Conservation (phyloP, 495 filamentous ascomycete species). For the Aspergillus sclerotioniger region DNA sequence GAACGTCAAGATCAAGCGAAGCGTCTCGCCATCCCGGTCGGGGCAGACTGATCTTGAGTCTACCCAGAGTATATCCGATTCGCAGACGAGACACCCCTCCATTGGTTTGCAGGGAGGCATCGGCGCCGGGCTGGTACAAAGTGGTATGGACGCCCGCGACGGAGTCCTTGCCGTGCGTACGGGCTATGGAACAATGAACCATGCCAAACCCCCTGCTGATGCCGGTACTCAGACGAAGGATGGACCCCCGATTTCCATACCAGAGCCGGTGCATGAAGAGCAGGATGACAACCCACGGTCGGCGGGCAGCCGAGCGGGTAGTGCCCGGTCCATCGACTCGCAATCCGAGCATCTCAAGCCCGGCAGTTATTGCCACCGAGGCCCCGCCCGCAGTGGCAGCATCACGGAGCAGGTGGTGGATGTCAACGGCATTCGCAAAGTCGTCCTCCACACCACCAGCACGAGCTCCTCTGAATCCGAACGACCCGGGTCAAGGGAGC, state of each 20-base stretch:
- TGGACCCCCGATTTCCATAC: conserved; percentile 33
- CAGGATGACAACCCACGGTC: conserved; percentile 26
- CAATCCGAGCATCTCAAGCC: conserved; percentile 13
- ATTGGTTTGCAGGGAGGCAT: conserved; percentile 45
- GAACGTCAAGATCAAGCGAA: conserved; percentile 85
- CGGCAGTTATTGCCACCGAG: conserved; percentile 39
- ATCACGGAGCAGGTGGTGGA: conserved; percentile 88
- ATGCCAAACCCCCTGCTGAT: conserved; percentile 22
- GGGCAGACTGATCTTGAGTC: conserved; percentile 40
- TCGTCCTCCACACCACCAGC: conserved; percentile 73
- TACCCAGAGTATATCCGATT: conserved; percentile 28
- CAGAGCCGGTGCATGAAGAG: conserved; percentile 39
- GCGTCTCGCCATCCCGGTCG: conserved; percentile 41
- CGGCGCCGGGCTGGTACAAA: conserved; percentile 48
- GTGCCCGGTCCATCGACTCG: conserved; percentile 41
- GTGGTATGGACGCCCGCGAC: conserved; percentile 60
- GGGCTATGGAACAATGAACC: conserved; percentile 60
- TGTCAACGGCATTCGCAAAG: conserved; percentile 77
- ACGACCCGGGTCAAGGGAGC: conserved; percentile 3
- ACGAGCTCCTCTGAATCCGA: conserved; percentile 47
- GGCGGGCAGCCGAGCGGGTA: conserved; percentile 29
- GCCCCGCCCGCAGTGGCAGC: conserved; percentile 72
- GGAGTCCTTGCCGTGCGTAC: conserved; percentile 64
- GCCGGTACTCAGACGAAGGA: conserved; percentile 26
- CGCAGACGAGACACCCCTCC: conserved; percentile 20